phyloP scores from a whole-genome alignment of 805 yeast species.

The Blastobotrys parvus region DNA sequence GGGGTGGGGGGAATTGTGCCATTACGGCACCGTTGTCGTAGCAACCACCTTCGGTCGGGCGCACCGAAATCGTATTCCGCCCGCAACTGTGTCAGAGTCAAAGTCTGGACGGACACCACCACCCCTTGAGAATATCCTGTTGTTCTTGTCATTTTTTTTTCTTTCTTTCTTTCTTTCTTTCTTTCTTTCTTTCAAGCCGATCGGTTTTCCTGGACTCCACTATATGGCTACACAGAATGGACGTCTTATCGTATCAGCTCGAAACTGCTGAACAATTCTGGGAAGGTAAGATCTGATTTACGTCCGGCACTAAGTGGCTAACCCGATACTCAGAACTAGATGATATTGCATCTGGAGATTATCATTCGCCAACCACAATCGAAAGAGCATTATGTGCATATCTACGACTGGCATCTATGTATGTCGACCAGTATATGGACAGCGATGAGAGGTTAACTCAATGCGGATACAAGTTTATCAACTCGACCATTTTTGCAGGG shows the following conservation, averaged over 20 bases:
- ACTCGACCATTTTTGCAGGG: conserved; percentile 48
- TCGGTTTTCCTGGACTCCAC: too few species aligned
- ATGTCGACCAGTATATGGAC: conserved; percentile 17
- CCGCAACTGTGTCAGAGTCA: too few species aligned
- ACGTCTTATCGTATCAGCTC: conserved; percentile 22
- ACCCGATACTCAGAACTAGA: conserved; percentile 48
- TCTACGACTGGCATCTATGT: conserved; percentile 20
- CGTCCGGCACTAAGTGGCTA: conserved; percentile 29
- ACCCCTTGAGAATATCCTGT: too few species aligned
- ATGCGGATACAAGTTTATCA: conserved; percentile 37
- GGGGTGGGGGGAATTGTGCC: too few species aligned
- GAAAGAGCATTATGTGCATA: conserved; percentile 21
- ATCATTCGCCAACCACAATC: conserved; percentile 33
- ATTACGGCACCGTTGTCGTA: too few species aligned
- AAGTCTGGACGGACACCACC: too few species aligned
- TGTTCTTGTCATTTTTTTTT: too few species aligned
- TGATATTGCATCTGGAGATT: conserved; percentile 37
- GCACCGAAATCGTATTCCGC: too few species aligned
- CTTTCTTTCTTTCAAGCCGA: too few species aligned
- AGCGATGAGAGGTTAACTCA: conserved; percentile 31
- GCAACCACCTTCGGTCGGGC: too few species aligned
- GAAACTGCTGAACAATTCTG: conserved; percentile 26
- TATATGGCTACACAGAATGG: too few species aligned
- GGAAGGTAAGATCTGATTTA: conserved; percentile 17
- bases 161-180: too few species aligned